These are phyloP conservation scores for Neopestalotiopsis sp. DNA, from an alignment of 2,329 filamentous ascomycete genomes.

Conservation along the genomic window DNA sequence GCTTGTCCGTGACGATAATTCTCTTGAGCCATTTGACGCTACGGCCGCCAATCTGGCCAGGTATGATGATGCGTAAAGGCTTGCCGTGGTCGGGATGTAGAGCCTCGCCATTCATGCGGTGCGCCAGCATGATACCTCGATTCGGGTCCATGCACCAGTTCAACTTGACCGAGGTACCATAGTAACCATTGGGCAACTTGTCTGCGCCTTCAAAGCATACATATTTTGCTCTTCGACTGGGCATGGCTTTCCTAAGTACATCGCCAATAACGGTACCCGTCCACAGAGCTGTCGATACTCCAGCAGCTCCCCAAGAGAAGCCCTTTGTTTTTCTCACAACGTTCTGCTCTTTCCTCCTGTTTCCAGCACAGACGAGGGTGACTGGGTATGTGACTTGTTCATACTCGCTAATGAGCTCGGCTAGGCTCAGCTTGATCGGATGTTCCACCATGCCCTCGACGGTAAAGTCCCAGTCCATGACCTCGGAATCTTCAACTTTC, in stretches of 20 bases:
- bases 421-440: conserved; percentile 74
- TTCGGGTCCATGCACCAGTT: conserved; percentile 88
- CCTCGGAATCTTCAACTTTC: conserved; percentile 71
- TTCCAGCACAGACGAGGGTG: conserved; percentile 90
- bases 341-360: conserved; percentile 92
- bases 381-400: conserved; percentile 86
- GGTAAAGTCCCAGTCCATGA: conserved; percentile 80
- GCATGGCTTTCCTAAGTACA: conserved; percentile 71
- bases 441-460: conserved; percentile 85
- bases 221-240: conserved; percentile 74
- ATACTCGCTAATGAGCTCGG: conserved; percentile 74
- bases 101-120: conserved; percentile 88
- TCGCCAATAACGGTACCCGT: conserved; percentile 81
- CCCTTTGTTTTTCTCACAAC: conserved; percentile 89
- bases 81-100: conserved; percentile 86
- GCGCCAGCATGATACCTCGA: conserved; percentile 83
- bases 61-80: conserved; percentile 81
- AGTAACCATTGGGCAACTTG: conserved; percentile 84
- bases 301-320: conserved; percentile 91
- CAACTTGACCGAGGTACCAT: conserved; percentile 86
- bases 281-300: conserved; percentile 85
- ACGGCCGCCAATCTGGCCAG: conserved; percentile 88
- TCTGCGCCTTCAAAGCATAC: conserved; percentile 93
- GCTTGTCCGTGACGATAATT: conserved; percentile 76
- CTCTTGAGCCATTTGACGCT: conserved; percentile 93